phyloP scores from a whole-genome alignment of 1,139 yeast genomes.

The Chernovozyma sophiae-reginae region DNA sequence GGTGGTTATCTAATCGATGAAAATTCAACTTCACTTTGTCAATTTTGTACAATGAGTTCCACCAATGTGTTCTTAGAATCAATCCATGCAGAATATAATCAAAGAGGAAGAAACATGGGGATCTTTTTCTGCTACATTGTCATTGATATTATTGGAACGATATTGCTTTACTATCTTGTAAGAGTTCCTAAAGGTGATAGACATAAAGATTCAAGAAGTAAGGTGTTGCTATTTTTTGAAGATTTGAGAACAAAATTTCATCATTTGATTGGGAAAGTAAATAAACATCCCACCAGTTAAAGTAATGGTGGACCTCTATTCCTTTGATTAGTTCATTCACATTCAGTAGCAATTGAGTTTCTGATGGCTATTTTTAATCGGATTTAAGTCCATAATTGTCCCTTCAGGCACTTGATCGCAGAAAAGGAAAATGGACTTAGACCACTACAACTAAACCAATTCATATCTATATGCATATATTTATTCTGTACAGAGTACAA shows the following conservation, averaged over 20 bases:
- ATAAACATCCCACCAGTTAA: no score
- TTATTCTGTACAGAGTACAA: no score
- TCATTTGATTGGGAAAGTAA: background rate
- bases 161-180: slow-evolving; percentile 66
- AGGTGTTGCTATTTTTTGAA: background rate
- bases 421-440: no score
- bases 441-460: no score
- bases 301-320: no score
- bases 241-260: background rate
- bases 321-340: no score
- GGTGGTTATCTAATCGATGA: slow-evolving; percentile 51
- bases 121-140: slow-evolving; percentile 44
- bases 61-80: slow-evolving; percentile 49
- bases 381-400: no score
- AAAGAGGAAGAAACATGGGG: slow-evolving; percentile 70
- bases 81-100: slow-evolving; percentile 39
- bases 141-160: slow-evolving; percentile 49
- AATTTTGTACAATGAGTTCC: slow-evolving; percentile 44
- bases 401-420: no score
- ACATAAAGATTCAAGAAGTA: slow-evolving; percentile 14
- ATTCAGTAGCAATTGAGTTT: no score
- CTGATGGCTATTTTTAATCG: no score
- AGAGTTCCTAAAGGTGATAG: slow-evolving; percentile 60
- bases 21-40: slow-evolving; percentile 42
- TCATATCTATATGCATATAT: no score